These are phyloP conservation scores for Penicillium longicatenatum DNA, from an alignment of 495 filamentous ascomycete species.

Conservation along the genomic window DNA sequence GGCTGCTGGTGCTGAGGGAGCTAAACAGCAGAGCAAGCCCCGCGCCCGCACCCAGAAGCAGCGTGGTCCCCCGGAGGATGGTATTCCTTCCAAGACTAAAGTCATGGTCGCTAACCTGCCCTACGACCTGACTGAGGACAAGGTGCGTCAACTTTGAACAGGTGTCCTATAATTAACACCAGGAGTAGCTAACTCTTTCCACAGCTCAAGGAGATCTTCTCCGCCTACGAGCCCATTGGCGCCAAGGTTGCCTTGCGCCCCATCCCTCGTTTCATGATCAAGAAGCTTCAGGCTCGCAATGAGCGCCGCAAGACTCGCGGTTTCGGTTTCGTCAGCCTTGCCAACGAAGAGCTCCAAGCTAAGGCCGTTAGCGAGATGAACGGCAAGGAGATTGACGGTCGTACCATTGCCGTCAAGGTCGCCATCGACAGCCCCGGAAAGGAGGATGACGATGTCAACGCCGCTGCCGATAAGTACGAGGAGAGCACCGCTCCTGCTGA, in stretches of 20 bases:
- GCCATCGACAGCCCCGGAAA: constrained; percentile 99
- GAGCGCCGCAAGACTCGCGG: constrained; percentile 99
- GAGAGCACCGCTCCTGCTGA: constrained; percentile 42
- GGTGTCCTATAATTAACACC: background rate
- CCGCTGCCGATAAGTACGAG: constrained; percentile 54
- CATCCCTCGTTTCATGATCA: constrained; percentile 99
- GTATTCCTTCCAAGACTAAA: constrained; percentile 98
- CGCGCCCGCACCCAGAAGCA: constrained; percentile 59
- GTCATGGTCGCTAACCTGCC: constrained; percentile 99
- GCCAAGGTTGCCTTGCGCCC: constrained; percentile 98
- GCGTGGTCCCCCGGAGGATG: constrained; percentile 95
- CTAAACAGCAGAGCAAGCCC: constrained; percentile 44
- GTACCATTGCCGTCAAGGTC: constrained; percentile 99
- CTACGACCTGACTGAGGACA: constrained; percentile 96
- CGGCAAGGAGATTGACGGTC: constrained; percentile 96
- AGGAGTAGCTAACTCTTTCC: background rate
- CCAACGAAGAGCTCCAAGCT: constrained; percentile 92
- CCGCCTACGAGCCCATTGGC: constrained; percentile 81
- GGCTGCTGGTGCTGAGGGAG: constrained; percentile 50
- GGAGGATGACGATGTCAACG: constrained; percentile 88
- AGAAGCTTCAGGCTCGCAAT: constrained; percentile 96
- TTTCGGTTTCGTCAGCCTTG: constrained; percentile 96
- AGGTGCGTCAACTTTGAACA: constrained; percentile 56
- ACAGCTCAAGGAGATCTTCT: constrained; percentile 96
- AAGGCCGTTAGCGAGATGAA: constrained; percentile 98